Base-by-base conservation (phyloP, 2,329 filamentous ascomycete genomes). In the Lachnellula subtilissima region DNA sequence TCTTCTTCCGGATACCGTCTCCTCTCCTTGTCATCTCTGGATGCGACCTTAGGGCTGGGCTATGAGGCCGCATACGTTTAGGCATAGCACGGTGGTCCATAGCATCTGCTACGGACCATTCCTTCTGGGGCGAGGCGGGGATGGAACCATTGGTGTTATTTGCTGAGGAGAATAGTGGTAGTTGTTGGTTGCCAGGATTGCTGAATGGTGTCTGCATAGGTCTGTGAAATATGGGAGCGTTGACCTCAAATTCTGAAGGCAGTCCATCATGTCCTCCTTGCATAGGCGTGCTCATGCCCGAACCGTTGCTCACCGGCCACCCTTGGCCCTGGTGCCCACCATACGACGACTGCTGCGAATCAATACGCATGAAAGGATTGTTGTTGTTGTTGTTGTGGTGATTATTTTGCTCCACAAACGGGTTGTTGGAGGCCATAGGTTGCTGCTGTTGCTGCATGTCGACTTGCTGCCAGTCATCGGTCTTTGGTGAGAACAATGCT, bases 1-100 rank as follows among this genome's bases (percentile, higher is more conserved):
- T 99, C 87, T 97, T 97, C 85, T 99, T 99, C 68, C 94, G 85
- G 73, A 97, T 95, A 59, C 94, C 69, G 52, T 71, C 69, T 36
- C 68, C 67, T 52, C 69, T 63, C 53, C 69, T 64, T 12, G 67
- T 81, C 72, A 89, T 78, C 54, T 92, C 87, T 59, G 91, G 91
- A 75, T 89, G 88, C 65, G 82, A 88, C 69, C 85, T 83, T 72
- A 87, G 82, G 28, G 65, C 65, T 32, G 89, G 84, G 72, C 83
- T 92, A 70, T 82, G 82, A 43, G 84, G 81, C 61, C 80, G 79
- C 78, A 88, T 85, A 65, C 82, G 78, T 74, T 84, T 85, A 58
- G 74, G 74, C 71, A 80, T 74, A 50, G 65, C 64, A 39, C 69
- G 71, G 63, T 80, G 77, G 57, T 75, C 74, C 72, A 78, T 78